Percentiles rank a stretch among this genome's conserved stretches.
phyloP scores from a whole-genome alignment of 2,329 filamentous ascomycete genomes.

The Cryphonectria carpinicola region DNA sequence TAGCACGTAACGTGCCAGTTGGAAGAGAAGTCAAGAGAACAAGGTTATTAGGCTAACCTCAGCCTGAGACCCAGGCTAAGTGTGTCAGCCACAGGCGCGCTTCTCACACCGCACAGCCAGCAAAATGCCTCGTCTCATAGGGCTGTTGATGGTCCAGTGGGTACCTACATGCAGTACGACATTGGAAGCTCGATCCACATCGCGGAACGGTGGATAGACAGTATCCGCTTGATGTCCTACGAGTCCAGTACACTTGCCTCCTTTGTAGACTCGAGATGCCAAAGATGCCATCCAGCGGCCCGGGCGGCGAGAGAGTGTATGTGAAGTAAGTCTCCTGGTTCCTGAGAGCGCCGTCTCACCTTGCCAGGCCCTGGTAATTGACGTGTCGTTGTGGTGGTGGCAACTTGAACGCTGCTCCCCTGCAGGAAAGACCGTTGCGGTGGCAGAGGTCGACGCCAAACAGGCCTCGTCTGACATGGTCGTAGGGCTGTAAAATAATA shows the following conservation, averaged over 20 bases:
- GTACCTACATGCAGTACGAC: constrained; percentile 11
- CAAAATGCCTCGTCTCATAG: constrained; percentile 17
- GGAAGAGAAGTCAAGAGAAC: neutral
- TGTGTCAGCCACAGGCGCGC: neutral
- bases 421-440: constrained; percentile 11
- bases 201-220: constrained; percentile 27
- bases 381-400: neutral
- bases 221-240: constrained; percentile 7
- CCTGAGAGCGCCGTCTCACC: neutral
- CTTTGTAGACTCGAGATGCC: neutral
- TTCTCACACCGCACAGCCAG: constrained; percentile 18
- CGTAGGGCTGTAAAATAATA: constrained; percentile 2
- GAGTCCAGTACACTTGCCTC: neutral
- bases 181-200: constrained; percentile 4
- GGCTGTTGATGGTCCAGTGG: neutral
- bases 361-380: neutral
- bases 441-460: neutral
- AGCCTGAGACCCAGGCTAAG: neutral
- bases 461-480: constrained; percentile 4
- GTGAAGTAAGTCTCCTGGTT: neutral
- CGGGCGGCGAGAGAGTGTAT: neutral
- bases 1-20: constrained; percentile 3
- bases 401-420: neutral
- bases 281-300: neutral
- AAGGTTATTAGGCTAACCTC: neutral